A percentile compares a stretch with the other conserved stretches of the same genome.
phyloP scores from a whole-genome alignment of 176 grass and related monocot genomes.

The Zea luxurians region DNA sequence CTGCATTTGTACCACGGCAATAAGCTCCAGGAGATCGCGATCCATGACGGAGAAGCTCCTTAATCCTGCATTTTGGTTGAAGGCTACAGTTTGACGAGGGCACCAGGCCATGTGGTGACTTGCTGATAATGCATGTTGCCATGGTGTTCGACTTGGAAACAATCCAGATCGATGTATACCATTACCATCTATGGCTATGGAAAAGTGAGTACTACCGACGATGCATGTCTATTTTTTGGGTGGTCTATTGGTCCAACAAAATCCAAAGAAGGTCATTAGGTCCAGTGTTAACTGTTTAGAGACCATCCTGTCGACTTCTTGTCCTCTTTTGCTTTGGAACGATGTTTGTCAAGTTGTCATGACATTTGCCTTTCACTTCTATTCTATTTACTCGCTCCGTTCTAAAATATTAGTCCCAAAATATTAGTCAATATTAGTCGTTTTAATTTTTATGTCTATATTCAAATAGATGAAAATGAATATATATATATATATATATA shows the following conservation, averaged over 20 bases:
- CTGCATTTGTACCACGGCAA: not conserved
- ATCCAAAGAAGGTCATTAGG: slow-evolving; percentile 23
- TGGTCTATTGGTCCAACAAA: slow-evolving; percentile 13
- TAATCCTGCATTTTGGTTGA: slow-evolving; percentile 23
- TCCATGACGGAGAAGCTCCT: slow-evolving; percentile 6
- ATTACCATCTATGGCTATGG: not conserved
- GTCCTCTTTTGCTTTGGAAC: slow-evolving; percentile 37
- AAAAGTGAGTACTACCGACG: not conserved
- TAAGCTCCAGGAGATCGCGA: not conserved
- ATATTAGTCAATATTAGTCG: too few species aligned
- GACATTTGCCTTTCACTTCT: not conserved
- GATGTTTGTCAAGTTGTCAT: slow-evolving; percentile 21
- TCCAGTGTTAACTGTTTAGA: slow-evolving; percentile 14
- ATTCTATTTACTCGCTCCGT: not conserved
- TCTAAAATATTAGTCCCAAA: too few species aligned
- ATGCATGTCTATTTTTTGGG: not conserved
- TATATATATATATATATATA: too few species aligned
- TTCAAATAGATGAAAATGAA: too few species aligned
- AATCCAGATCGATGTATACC: not conserved
- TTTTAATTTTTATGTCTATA: too few species aligned
- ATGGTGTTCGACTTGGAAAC: not conserved
- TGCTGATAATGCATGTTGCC: slow-evolving; percentile 1
- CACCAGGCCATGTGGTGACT: not conserved
- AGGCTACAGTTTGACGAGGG: not conserved
- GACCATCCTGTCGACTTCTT: slow-evolving; percentile 50